phyloP scores from a whole-genome alignment of 2,329 filamentous ascomycete species.

The Hymenoscyphus infarciens region DNA sequence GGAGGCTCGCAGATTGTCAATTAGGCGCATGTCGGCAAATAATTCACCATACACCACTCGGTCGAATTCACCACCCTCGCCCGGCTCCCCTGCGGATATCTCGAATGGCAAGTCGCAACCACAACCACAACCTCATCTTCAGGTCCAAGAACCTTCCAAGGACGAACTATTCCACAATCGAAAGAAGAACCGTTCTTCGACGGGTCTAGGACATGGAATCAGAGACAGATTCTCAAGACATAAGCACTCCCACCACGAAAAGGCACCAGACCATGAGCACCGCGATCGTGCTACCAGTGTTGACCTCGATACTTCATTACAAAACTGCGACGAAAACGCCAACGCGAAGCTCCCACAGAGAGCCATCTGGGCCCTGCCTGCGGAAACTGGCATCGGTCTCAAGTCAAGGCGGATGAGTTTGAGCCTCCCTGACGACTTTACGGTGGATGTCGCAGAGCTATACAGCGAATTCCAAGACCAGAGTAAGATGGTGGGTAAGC shows the following conservation, averaged over 20 bases:
- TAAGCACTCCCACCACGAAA: slow-evolving; percentile 20
- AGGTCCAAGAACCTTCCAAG: slow-evolving; percentile 17
- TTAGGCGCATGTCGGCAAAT: slow-evolving; percentile 22
- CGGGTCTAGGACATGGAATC: slow-evolving; percentile 27
- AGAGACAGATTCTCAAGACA: slow-evolving; percentile 25
- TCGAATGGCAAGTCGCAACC: slow-evolving; percentile 29
- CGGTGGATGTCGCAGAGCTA: slow-evolving; percentile 66
- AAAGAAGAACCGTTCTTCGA: slow-evolving; percentile 45
- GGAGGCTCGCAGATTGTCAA: slow-evolving; percentile 20
- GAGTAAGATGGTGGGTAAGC: slow-evolving; percentile 66
- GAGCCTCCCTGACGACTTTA: slow-evolving; percentile 70
- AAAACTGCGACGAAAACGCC: slow-evolving; percentile 26
- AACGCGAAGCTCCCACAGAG: slow-evolving; percentile 26
- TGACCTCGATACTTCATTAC: slow-evolving; percentile 23
- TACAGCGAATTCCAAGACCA: slow-evolving; percentile 67
- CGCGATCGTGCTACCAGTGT: slow-evolving; percentile 30
- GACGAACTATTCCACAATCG: slow-evolving; percentile 40
- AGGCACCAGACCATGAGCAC: slow-evolving; percentile 9
- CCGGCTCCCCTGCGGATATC: slow-evolving; percentile 39
- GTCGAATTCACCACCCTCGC: slow-evolving; percentile 41
- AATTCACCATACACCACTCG: slow-evolving; percentile 24
- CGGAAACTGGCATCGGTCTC: slow-evolving; percentile 68
- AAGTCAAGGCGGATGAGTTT: slow-evolving; percentile 77
- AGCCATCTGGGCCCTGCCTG: slow-evolving; percentile 57
- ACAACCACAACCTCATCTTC: slow-evolving; percentile 33